Conservation (phyloP, 2,329 filamentous ascomycete genomes). For the Alternaria gansuensis region DNA sequence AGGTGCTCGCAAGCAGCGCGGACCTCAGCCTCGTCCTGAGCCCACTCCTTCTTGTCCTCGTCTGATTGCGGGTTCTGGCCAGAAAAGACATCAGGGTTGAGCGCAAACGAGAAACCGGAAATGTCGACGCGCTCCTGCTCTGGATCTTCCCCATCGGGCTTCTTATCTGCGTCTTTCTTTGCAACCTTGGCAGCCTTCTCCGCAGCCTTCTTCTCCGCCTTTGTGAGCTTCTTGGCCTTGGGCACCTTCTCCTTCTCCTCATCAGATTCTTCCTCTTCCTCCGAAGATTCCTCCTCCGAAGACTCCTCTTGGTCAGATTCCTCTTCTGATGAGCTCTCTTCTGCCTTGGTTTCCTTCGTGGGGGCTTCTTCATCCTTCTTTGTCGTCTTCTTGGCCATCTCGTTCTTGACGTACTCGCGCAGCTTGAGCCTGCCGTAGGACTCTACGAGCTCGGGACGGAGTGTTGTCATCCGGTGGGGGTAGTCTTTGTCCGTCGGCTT, state of each 20-base stretch:
- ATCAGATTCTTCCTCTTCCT: slow-evolving; percentile 69
- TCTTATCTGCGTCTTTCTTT: slow-evolving; percentile 31
- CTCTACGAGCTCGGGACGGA: slow-evolving; percentile 90
- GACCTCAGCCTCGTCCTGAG: slow-evolving; percentile 86
- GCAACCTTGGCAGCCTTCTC: slow-evolving; percentile 27
- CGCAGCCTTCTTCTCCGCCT: slow-evolving; percentile 31
- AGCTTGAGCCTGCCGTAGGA: slow-evolving; percentile 84
- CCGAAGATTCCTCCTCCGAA: slow-evolving; percentile 38
- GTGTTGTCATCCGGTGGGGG: slow-evolving; percentile 94
- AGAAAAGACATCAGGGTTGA: slow-evolving; percentile 96
- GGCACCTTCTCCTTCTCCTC: slow-evolving; percentile 67
- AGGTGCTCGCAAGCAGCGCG: slow-evolving; percentile 83
- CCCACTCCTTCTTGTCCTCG: slow-evolving; percentile 84
- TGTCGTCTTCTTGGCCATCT: slow-evolving; percentile 63
- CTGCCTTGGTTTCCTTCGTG: slow-evolving; percentile 49
- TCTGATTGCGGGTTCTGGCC: slow-evolving; percentile 90
- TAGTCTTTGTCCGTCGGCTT: slow-evolving; percentile 67
- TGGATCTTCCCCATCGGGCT: slow-evolving; percentile 36
- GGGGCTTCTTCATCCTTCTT: slow-evolving; percentile 51
- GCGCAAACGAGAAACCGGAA: slow-evolving; percentile 82
- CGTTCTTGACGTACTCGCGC: slow-evolving; percentile 84
- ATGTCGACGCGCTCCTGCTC: slow-evolving; percentile 80
- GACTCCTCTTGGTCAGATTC: slow-evolving; percentile 39
- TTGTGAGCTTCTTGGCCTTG: slow-evolving; percentile 32
- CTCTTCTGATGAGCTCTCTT: slow-evolving; percentile 40